A percentile compares a stretch with the other conserved stretches of the same genome.
Conservation (phyloP, 306 rosid species). For the Vigna unguiculata region DNA sequence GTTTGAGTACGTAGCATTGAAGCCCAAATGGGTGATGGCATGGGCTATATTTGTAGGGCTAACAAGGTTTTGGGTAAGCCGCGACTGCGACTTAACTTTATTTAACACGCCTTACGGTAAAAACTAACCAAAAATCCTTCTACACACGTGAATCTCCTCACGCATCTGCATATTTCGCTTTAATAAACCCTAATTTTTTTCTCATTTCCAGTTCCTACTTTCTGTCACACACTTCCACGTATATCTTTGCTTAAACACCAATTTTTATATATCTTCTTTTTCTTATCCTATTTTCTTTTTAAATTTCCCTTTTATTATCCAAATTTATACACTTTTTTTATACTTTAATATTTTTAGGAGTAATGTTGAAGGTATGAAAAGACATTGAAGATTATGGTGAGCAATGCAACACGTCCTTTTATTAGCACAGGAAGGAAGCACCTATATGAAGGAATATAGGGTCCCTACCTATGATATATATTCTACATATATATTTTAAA, state of each 20-base stretch:
- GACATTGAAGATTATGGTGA: conserved; percentile 12
- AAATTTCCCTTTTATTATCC: no score
- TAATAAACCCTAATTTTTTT: not conserved
- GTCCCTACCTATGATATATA: not conserved
- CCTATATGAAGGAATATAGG: conserved; percentile 30
- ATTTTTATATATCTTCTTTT: no score
- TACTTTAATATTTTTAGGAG: no score
- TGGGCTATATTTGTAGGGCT: conserved; percentile 41
- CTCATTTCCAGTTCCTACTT: no score
- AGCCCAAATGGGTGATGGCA: conserved; percentile 48
- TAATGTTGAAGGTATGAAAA: not conserved
- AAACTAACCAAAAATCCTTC: not conserved
- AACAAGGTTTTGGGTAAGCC: not conserved
- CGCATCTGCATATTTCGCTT: not conserved
- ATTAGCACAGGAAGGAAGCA: conserved; percentile 5
- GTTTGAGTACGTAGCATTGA: not conserved
- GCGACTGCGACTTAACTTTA: conserved; percentile 6
- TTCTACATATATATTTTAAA: not conserved
- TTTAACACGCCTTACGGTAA: not conserved
- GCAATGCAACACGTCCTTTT: conserved; percentile 25
- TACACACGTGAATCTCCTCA: not conserved
- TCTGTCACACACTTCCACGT: no score
- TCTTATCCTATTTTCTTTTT: no score
- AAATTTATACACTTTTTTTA: no score
- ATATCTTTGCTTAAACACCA: no score